Base-by-base conservation (phyloP, 768 basidiomycete genomes). In the Pulveroboletus sp. region DNA sequence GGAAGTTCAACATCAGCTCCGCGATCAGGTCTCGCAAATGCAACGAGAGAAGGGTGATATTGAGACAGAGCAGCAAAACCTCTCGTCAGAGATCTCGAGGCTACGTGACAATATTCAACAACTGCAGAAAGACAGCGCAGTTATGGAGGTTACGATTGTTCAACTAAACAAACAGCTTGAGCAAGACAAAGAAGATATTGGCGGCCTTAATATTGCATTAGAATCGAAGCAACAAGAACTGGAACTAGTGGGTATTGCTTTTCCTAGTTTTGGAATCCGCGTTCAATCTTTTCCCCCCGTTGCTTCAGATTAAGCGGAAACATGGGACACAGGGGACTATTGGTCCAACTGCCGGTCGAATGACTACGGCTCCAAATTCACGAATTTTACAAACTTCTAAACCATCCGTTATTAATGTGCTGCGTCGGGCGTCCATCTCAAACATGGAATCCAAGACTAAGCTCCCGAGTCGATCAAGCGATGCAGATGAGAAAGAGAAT, bases 141-240 rank as follows among this genome's bases (percentile, higher is more conserved):
- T 84, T 50, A 87, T 85, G 70, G 93, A 94, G 55, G 77, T 94
- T 33, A 86, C 84, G 62, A 76, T 93, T 37, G 72, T 82, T 12
- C 85, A 88, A 58, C 67, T 90, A 45, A 77, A 75, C 53, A 89
- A 88, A 69, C 76, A 85, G 58, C 73, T 79, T 35, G 71, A 73
- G 0, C 74, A 83, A 61, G 78, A 86, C 54, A 83, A 85, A 66
- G 86, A 93, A 38, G 93, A 95, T 66, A 65, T 87, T 18, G 69
- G 78, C 42, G 86, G 89, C n/a, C 69, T 95, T 58, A 93, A 95
- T 59, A 92, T 94, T 32, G 93, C 93, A 0, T 69, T 96, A 47
- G 91, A 94, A 67, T 85, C 91, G 24, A 96, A 96, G 69, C 93
- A 96, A 61, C 92, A 94, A 66, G 93, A 95, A 66, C 71, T 96